Percentiles rank a stretch among this genome's conserved stretches.
Evolutionary conservation across 306 rosid genomes (phyloP).

Genomic region (Begonia fuchsioides): DNA sequence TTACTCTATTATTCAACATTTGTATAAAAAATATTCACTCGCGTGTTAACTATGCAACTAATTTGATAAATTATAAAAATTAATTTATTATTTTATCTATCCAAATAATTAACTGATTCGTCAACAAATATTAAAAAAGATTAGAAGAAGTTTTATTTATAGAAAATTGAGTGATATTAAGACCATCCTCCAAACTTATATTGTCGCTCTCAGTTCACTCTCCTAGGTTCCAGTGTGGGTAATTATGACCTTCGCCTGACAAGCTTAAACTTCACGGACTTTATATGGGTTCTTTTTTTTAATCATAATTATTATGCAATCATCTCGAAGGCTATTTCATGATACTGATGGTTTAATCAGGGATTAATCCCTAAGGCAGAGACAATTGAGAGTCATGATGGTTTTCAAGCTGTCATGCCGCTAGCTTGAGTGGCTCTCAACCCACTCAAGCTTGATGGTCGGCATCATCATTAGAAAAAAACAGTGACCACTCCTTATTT

Average conservation of each 20-base stretch:
- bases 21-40: too few species aligned
- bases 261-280: neutral
- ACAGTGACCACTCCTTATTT: neutral
- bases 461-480: neutral
- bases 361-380: neutral
- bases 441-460: neutral
- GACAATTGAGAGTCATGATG: slow-evolving; percentile 7
- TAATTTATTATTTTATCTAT: too few species aligned
- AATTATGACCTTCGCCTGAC: neutral
- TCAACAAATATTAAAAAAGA: too few species aligned
- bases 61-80: too few species aligned
- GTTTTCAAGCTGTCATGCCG: slow-evolving; percentile 2
- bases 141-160: too few species aligned
- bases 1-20: neutral
- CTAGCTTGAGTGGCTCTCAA: neutral
- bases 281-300: neutral
- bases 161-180: too few species aligned
- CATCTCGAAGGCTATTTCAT: neutral
- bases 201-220: neutral
- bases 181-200: too few species aligned
- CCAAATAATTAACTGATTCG: too few species aligned
- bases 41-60: too few species aligned
- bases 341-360: neutral
- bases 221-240: neutral
- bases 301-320: neutral